phyloP scores from a whole-genome alignment of 192 early-diverging fungal species.

The Rhizophagus sp. region DNA sequence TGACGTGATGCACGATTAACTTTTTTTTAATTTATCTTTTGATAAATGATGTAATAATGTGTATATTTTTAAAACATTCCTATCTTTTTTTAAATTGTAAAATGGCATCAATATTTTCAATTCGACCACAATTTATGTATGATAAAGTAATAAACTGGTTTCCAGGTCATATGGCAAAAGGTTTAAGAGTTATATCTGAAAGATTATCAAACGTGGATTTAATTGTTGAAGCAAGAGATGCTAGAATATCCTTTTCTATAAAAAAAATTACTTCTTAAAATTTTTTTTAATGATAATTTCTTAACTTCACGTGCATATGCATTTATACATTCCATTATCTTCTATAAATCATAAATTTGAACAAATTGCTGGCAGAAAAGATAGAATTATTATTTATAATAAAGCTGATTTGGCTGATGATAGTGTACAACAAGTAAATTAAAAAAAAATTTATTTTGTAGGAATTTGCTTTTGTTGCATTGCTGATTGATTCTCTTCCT shows the following conservation, averaged over 20 bases:
- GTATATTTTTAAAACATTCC: too few relatives aligned
- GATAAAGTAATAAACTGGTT: conserved; percentile 83
- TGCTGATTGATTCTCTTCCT: background rate
- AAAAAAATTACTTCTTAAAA: background rate
- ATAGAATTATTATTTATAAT: conserved; percentile 88
- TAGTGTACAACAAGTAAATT: conserved; percentile 42
- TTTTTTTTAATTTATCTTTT: too few relatives aligned
- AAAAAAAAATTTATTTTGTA: background rate
- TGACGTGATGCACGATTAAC: too few relatives aligned
- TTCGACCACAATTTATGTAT: conserved; percentile 45
- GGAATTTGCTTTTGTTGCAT: background rate
- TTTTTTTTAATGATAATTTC: conserved; percentile 18
- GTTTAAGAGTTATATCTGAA: conserved; percentile 72
- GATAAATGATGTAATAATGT: too few relatives aligned
- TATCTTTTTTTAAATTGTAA: too few relatives aligned
- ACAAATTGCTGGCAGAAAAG: conserved; percentile 60
- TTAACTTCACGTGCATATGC: background rate
- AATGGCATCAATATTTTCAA: conserved; percentile 11
- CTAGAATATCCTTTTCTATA: conserved; percentile 56
- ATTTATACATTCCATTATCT: conserved; percentile 78
- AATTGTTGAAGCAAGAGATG: conserved; percentile 92
- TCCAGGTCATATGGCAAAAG: conserved; percentile 86
- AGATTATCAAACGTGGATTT: conserved; percentile 75
- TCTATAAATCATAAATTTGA: conserved; percentile 85
- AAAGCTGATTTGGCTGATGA: conserved; percentile 86